Base-by-base conservation (phyloP, 441 rosid genomes). In the Populus hybrid region DNA sequence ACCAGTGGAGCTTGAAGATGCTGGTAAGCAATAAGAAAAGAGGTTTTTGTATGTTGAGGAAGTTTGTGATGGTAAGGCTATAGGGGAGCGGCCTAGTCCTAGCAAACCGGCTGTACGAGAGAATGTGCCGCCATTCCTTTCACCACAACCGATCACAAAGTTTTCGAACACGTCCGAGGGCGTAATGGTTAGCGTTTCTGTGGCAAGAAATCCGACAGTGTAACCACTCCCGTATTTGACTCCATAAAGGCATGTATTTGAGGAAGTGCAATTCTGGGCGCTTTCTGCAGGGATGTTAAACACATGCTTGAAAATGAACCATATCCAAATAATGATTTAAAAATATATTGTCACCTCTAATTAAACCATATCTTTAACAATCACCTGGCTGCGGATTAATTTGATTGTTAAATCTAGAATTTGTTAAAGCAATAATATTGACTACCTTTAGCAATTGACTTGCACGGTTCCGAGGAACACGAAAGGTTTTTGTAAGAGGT, bases 11-110 rank as follows among this genome's bases (percentile, higher is more conserved):
- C 26, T 26, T 26, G 26, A 26, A 26, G 26, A 26, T 26, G 26
- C 26, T 26, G 26, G 26, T 26, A 26, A 26, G 26, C 26, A 26
- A 26, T 26, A 26, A 26, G 26, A 26, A 1, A 26, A 26, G 26
- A 26, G 40, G 40, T 36, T 28, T 28, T 28, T 28, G 30, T 28
- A 28, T 28, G 30, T 28, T 28, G 30, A 28, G 0, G 91, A 87
- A 0, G 95, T 91, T 82, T 95, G 99, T 6, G 91, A 86, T 61
- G 92, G 89, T 1, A 92, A 64, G 0, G 99, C 92, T 16, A 95
- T 0, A 92, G 57, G 0, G 99, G 90, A 85, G 0, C 97, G 93
- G 67, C 98, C 99, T 1, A 95, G 93, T 0, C 99, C 99, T 9
- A 93, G 86, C 61, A 93, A 77, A 4, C 95, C 99, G 14, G 98